A percentile compares a stretch with the other conserved stretches of the same genome.
These are phyloP conservation scores for Pestalotiopsis sp. DNA, from an alignment of 2,329 filamentous ascomycete genomes.

Conservation along the genomic window DNA sequence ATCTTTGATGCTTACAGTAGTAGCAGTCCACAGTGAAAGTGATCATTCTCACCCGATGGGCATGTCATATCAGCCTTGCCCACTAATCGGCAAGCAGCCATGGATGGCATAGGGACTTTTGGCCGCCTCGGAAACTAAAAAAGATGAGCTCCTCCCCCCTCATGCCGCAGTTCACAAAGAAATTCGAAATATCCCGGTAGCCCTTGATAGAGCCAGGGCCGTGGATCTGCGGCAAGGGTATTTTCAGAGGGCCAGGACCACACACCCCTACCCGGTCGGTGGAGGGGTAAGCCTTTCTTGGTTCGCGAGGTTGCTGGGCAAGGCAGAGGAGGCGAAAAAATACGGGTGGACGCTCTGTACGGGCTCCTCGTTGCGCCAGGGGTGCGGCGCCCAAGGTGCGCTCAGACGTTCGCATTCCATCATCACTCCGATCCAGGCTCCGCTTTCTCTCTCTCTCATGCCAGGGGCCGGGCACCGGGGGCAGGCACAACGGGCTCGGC, in stretches of 20 bases:
- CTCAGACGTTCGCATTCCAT: slow-evolving; percentile 2
- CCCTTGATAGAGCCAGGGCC: background rate
- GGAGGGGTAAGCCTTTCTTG: background rate
- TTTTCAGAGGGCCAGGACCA: background rate
- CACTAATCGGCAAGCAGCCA: background rate
- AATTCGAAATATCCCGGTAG: background rate
- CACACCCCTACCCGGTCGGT: background rate
- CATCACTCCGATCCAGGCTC: slow-evolving; percentile 5
- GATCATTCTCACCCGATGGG: too few relatives aligned
- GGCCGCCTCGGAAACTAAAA: background rate
- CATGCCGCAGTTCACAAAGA: background rate
- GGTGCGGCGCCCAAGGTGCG: background rate
- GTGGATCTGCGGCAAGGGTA: slow-evolving; percentile 5
- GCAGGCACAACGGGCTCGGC: background rate
- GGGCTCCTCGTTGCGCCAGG: background rate
- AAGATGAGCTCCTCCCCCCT: background rate
- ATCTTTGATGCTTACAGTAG: background rate
- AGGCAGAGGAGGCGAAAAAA: background rate
- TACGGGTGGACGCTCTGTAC: background rate
- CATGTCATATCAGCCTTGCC: slow-evolving; percentile 4
- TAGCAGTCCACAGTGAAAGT: background rate
- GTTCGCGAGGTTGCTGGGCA: background rate
- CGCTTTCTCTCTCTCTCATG: background rate
- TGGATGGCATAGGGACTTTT: background rate
- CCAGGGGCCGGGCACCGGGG: background rate